Percentiles rank a stretch among this genome's conserved stretches.
phyloP scores from a whole-genome alignment of 768 basidiomycete species.

The Phaffia tasmanica region DNA sequence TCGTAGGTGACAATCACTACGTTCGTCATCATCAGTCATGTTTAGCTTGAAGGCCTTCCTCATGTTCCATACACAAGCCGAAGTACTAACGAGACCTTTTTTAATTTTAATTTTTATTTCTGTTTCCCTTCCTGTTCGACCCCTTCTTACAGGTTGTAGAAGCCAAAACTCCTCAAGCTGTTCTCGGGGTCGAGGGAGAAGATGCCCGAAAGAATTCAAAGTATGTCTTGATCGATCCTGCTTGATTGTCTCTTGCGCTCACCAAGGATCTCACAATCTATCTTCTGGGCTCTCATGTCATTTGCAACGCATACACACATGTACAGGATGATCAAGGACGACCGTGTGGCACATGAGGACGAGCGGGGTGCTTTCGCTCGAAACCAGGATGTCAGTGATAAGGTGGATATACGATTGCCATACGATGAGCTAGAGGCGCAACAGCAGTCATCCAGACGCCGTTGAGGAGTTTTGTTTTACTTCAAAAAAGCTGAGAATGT shows the following conservation, averaged over 20 bases:
- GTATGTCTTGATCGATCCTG: constrained; percentile 43
- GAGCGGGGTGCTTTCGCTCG: constrained; percentile 23
- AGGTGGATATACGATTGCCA: constrained; percentile 20
- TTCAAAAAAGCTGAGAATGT: no score
- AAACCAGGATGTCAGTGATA: constrained; percentile 20
- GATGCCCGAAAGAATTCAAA: constrained; percentile 77
- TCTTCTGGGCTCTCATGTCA: neutral
- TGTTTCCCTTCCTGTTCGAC: neutral
- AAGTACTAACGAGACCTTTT: neutral
- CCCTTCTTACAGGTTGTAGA: constrained; percentile 60
- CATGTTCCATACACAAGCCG: neutral
- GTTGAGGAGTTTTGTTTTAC: no score
- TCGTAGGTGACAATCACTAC: constrained; percentile 70
- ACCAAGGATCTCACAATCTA: neutral
- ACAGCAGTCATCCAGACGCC: no score
- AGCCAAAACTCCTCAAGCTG: constrained; percentile 78
- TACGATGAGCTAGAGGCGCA: no score
- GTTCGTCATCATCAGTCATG: constrained; percentile 45
- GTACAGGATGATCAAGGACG: constrained; percentile 76
- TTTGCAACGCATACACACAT: neutral
- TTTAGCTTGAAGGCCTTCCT: neutral
- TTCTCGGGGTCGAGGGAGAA: constrained; percentile 77
- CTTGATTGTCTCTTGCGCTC: constrained; percentile 3
- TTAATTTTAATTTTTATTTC: neutral
- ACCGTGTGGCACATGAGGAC: constrained; percentile 51